Base-by-base conservation (phyloP, 306 rosid species). In the Cucumis sativus region DNA sequence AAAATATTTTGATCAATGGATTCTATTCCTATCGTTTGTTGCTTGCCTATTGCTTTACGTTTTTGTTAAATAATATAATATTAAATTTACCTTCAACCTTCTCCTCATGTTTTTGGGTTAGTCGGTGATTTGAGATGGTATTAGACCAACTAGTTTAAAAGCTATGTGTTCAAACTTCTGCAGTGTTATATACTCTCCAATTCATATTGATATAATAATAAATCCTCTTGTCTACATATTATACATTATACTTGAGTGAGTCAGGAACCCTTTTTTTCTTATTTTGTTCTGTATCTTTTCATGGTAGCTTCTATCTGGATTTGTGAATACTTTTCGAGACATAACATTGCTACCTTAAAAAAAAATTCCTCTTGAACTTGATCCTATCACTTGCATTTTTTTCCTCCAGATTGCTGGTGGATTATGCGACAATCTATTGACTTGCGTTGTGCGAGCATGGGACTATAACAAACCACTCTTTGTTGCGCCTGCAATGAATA, bases 401-500 rank as follows among this genome's bases (percentile, higher is more conserved):
- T 75, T 76, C 30, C 39, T 79, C 81, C 78, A 92, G 98, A 90
- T 94, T 80, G 96, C 85, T 0, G 93, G 91, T 4, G 98, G 97
- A 63, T 61, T 91, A 78, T 85, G 96, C 52, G 98, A 94, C 86
- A 92, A 92, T 80, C 78, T 94, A 59, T 81, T 92, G 63, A 92
- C 97, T n/a, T 88, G 93, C 57, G 79, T 89, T 16, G 93, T 90
- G 67, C 84, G 96, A 80, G 90, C 96, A 76, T 94, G 97, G 98
- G 97, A 94, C 82, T 89, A 86, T 82, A 87, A 56, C 59, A 94
- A 90, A 81, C 95, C 91, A 40, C 25, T 94, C 12, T 91, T 90
- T 45, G 90, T 94, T 60, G 98, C 97, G 37, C 96, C 96, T 56
- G 87, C 97, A 56, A 94, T 94, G 97, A 88, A 90, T 85, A 67